Conservation (phyloP, 257 asterid genomes). For the Fraxinus quadrangulata region DNA sequence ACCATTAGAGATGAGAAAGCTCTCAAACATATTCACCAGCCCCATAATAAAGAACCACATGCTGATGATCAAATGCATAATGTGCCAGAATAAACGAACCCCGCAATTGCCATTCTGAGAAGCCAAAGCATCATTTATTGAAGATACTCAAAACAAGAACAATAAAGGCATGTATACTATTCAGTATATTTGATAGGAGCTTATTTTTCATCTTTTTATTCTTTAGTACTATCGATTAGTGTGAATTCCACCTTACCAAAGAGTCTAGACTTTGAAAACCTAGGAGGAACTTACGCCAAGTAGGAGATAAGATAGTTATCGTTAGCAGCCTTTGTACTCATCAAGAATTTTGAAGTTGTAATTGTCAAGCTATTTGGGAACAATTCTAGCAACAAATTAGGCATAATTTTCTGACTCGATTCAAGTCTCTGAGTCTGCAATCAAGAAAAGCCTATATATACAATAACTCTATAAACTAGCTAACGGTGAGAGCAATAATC, state of each 20-base stretch:
- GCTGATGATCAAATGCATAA: conserved; percentile 67
- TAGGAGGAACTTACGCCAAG: background rate
- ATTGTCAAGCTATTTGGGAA: background rate
- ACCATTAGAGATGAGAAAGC: conserved; percentile 22
- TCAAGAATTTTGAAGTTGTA: background rate
- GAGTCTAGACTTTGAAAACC: background rate
- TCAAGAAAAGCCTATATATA: no score
- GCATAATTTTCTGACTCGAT: background rate
- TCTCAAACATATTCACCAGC: conserved; percentile 55
- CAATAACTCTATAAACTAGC: no score
- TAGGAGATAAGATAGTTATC: no score
- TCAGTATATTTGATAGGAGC: background rate
- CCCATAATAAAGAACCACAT: conserved; percentile 59
- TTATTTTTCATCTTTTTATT: background rate
- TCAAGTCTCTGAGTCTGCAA: no score
- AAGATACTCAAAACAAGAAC: background rate
- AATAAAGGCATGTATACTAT: background rate
- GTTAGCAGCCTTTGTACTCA: no score
- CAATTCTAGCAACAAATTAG: background rate
- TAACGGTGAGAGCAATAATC: no score
- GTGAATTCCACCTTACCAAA: background rate
- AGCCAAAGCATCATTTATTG: conserved; percentile 27
- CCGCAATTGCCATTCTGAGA: conserved; percentile 56
- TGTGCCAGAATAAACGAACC: conserved; percentile 56
- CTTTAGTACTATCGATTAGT: no score